phyloP scores from a whole-genome alignment of 768 basidiomycete species.

The Kwoniella sp. region DNA sequence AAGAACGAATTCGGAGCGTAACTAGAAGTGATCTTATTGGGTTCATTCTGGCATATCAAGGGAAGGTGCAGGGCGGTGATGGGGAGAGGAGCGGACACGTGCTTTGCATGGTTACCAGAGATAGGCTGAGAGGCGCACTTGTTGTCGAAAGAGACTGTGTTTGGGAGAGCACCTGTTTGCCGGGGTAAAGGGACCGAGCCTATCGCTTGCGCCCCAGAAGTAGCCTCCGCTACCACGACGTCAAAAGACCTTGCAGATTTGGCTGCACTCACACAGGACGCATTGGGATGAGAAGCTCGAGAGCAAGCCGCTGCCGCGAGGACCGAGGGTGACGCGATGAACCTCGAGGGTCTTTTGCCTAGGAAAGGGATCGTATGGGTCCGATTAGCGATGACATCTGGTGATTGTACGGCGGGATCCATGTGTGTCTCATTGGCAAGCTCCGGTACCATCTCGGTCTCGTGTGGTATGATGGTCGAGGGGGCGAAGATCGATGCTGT shows the following conservation, averaged over 20 bases:
- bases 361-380: slow-evolving; percentile 9
- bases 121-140: neutral
- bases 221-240: too few species aligned
- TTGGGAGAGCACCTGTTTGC: neutral
- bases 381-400: too few species aligned
- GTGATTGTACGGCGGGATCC: too few species aligned
- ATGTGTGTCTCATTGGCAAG: too few species aligned
- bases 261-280: too few species aligned
- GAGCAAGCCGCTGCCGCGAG: neutral
- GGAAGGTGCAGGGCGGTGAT: neutral
- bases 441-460: too few species aligned
- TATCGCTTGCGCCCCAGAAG: neutral
- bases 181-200: slow-evolving; percentile 8
- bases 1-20: neutral
- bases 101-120: neutral
- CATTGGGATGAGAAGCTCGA: too few species aligned
- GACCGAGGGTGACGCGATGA: neutral
- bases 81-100: neutral
- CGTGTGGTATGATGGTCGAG: too few species aligned
- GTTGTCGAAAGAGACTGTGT: neutral
- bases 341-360: slow-evolving; percentile 7
- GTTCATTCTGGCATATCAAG: neutral
- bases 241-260: too few species aligned
- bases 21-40: neutral
- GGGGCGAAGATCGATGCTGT: too few species aligned